Conservation (phyloP, 495 filamentous ascomycete genomes). For the Penicillium goetzii region DNA sequence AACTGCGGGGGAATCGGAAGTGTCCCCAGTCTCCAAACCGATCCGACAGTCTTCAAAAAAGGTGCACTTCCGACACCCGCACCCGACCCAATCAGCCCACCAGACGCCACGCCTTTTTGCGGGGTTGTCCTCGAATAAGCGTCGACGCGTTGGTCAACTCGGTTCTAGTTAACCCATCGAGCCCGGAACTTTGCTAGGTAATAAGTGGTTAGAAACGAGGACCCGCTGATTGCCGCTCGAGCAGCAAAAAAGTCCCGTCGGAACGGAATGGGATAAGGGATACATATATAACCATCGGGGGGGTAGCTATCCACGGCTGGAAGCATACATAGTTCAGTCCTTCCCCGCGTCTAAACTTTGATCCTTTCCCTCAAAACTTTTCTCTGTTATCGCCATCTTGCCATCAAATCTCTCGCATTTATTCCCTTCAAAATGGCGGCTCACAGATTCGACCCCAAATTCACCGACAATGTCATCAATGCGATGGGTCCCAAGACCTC, state of each 20-base stretch:
- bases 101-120: conserved; percentile 16
- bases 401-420: neutral
- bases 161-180: neutral
- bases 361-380: neutral
- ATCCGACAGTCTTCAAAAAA: conserved; percentile 14
- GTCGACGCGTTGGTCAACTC: conserved; percentile 28
- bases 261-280: conserved; percentile 15
- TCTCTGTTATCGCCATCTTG: neutral
- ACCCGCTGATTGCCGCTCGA: conserved; percentile 18
- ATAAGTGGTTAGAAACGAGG: no score
- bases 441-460: conserved; percentile 57
- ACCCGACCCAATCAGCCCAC: conserved; percentile 26
- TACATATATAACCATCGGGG: conserved; percentile 20
- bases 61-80: conserved; percentile 23
- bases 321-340: conserved; percentile 13
- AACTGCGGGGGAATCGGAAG: conserved; percentile 1
- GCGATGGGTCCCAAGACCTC: conserved; percentile 69
- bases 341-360: neutral
- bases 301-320: neutral
- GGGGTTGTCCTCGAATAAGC: conserved; percentile 34
- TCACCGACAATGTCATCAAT: conserved; percentile 71
- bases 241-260: conserved; percentile 19
- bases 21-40: neutral
- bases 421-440: conserved; percentile 35
- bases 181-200: neutral